Base-by-base conservation (phyloP, 2,329 filamentous ascomycete species). In the Stagonosporopsis vannaccii region DNA sequence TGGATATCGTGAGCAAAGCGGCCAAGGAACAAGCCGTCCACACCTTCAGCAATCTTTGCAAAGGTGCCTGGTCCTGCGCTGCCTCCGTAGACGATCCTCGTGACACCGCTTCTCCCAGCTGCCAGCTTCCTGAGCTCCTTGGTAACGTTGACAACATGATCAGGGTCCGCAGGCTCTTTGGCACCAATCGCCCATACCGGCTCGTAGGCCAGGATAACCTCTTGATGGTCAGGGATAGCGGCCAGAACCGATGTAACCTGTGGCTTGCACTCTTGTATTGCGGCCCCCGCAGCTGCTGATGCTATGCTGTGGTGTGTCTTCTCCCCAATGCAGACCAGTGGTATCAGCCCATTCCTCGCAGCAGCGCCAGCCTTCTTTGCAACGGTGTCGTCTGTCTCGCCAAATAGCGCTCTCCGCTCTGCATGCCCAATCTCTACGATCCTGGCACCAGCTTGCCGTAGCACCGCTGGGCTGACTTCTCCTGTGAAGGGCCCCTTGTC, bases 121-220 rank as follows among this genome's bases (percentile, higher is more conserved):
- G 86, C 77, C 49, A 83, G 78, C 23, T 85, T 81, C 50, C 88
- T 82, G 44, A 93, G 81, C 17, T 85, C 85, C 65, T 82, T 82
- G 15, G 90, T 87, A 2, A 95, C 90, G 33, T 81, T 83, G 4
- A 88, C 83, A 0, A 96, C 89, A 70, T 96, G 88, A 59, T 88
- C 87, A 17, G 87, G 84, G 7, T 83, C 83, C 0, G 91, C 91
- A 2, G 91, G 91, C 67, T 88, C 80, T 1, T 83, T 79, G 9
- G 90, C 87, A 0, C 91, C 91, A 74, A 95, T 96, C 0, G 91
- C 91, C 91, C 91, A 96, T 1, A 95, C 90, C 7, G 91, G 91
- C 79, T 96, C 91, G 70, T 96, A 96, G 0, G 91, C 91, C 54
- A 96, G 82, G 6, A 94, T 84, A 5, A 95, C 83, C 43, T 92